Conservation (phyloP, 2,329 filamentous ascomycete genomes). For the Penicillium hesseltinei region DNA sequence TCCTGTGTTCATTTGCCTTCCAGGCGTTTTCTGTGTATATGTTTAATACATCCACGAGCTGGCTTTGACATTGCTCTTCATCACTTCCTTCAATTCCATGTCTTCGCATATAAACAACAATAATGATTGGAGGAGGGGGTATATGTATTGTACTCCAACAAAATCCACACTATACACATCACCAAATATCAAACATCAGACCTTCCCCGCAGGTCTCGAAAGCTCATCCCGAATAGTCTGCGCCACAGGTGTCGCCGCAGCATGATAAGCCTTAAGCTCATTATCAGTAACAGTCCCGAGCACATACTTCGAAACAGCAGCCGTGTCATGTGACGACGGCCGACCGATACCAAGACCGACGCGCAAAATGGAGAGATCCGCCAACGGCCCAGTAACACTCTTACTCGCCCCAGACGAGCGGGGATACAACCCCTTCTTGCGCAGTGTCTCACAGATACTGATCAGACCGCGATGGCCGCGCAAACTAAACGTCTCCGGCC, state of each 20-base stretch:
- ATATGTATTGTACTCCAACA: background rate
- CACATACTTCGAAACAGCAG: constrained; percentile 74
- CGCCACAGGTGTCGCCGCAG: constrained; percentile 49
- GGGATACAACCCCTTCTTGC: constrained; percentile 38
- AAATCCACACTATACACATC: background rate
- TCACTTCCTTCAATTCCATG: background rate
- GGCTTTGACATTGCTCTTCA: constrained; percentile 2
- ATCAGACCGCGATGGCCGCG: constrained; percentile 74
- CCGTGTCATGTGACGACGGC: constrained; percentile 63
- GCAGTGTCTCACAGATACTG: constrained; percentile 59
- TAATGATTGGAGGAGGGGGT: background rate
- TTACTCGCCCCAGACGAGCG: constrained; percentile 29
- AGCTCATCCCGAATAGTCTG: constrained; percentile 53
- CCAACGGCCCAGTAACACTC: background rate
- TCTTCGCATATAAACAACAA: background rate
- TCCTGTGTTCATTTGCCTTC: background rate
- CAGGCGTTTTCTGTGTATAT: constrained; percentile 9
- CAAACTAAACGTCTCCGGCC: constrained; percentile 53
- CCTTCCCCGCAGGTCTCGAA: constrained; percentile 17
- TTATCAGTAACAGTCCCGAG: constrained; percentile 61
- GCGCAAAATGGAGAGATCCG: constrained; percentile 49
- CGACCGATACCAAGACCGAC: constrained; percentile 87
- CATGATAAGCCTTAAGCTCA: constrained; percentile 54
- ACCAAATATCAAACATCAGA: background rate
- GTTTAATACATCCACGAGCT: constrained; percentile 15